Evolutionary conservation across 2,329 filamentous ascomycete species (phyloP).

Genomic region (Colletotrichum spaethianum): DNA sequence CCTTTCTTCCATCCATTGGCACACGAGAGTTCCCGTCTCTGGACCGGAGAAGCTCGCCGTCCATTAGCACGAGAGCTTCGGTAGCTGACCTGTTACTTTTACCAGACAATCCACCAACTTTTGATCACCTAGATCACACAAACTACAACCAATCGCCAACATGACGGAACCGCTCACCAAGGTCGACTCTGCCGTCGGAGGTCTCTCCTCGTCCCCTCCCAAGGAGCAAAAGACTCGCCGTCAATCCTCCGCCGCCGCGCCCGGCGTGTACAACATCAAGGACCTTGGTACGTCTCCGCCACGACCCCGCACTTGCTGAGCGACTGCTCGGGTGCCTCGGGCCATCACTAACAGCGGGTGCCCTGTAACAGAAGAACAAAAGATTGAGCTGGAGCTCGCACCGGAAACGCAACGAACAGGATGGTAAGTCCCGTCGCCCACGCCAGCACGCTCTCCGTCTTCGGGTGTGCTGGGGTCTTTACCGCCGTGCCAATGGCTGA

Average conservation of each 20-base stretch:
- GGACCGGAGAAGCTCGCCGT: constrained; percentile 3
- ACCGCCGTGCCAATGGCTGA: background rate
- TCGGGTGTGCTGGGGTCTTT: background rate
- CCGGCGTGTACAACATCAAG: constrained; percentile 85
- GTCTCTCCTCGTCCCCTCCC: constrained; percentile 77
- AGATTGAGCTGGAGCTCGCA: constrained; percentile 79
- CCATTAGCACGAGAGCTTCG: background rate
- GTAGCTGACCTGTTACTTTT: constrained; percentile 15
- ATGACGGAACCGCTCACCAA: constrained; percentile 79
- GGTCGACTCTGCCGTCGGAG: constrained; percentile 92
- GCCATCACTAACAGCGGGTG: constrained; percentile 4
- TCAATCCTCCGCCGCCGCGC: constrained; percentile 70
- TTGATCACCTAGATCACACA: constrained; percentile 25
- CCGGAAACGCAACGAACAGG: constrained; percentile 89
- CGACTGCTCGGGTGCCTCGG: constrained; percentile 18
- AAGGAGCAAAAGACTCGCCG: constrained; percentile 62
- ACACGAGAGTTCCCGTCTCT: background rate
- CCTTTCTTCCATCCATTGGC: background rate
- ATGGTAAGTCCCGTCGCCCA: constrained; percentile 74
- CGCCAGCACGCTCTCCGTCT: background rate
- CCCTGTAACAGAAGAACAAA: constrained; percentile 76
- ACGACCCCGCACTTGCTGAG: constrained; percentile 13
- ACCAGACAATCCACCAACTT: constrained; percentile 20
- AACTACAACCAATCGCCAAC: constrained; percentile 42
- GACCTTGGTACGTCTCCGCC: constrained; percentile 80